Evolutionary conservation across 2,329 filamentous ascomycete genomes (phyloP).

Genomic region (Botrytis tulipae): DNA sequence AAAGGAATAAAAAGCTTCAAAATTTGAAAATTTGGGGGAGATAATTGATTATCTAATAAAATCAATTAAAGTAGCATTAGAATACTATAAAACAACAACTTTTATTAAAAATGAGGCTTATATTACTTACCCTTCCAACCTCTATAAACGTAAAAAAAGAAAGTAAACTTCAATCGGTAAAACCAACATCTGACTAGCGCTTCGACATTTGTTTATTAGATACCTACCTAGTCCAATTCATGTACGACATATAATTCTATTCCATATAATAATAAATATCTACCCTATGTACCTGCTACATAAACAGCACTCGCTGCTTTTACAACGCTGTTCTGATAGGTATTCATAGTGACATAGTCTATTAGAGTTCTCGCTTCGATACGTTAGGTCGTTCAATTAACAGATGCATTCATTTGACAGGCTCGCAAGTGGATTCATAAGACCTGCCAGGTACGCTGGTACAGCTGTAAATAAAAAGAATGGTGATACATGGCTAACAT

Average conservation of each 20-base stretch:
- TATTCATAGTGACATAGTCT: background rate
- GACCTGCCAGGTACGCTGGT: no score
- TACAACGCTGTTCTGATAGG: background rate
- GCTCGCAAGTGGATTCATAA: no score
- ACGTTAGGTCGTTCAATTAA: background rate
- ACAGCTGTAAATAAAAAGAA: no score
- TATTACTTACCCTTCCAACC: no score
- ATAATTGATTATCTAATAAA: no score
- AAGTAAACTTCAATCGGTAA: background rate
- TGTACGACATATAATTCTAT: background rate
- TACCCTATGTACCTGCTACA: background rate
- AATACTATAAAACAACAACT: no score
- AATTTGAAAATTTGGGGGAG: no score
- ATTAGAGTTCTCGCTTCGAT: background rate
- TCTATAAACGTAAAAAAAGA: background rate
- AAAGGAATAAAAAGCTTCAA: no score
- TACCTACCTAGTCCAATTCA: background rate
- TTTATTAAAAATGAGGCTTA: no score
- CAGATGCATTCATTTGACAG: background rate
- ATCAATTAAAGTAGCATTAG: no score
- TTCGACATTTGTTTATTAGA: background rate
- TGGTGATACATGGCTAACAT: background rate
- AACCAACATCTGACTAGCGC: background rate
- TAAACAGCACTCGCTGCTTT: background rate
- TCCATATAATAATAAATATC: background rate